Evolutionary conservation across 1,139 yeast genomes (phyloP).

Genomic region (Candida sp.): DNA sequence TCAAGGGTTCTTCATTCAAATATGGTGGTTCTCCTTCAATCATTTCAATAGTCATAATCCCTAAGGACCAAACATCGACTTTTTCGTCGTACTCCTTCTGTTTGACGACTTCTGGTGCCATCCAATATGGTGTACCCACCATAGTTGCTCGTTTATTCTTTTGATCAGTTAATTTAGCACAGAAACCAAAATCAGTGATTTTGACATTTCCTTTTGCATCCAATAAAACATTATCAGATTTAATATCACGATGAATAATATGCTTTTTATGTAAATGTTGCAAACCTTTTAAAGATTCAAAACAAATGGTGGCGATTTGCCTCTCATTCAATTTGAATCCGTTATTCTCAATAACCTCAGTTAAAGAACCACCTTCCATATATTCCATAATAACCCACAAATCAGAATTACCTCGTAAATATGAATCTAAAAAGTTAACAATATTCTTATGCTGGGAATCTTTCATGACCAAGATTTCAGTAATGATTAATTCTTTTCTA

Average conservation of each 20-base stretch:
- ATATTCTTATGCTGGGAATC: slow-evolving; percentile 47
- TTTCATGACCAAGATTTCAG: slow-evolving; percentile 48
- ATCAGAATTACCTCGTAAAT: slow-evolving; percentile 39
- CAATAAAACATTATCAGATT: slow-evolving; percentile 87
- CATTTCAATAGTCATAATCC: slow-evolving; percentile 99
- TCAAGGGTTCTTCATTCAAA: slow-evolving; percentile 84
- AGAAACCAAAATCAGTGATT: slow-evolving; percentile 96
- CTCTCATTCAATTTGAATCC: slow-evolving; percentile 61
- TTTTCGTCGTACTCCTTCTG: slow-evolving; percentile 96
- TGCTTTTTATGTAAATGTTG: slow-evolving; percentile 89
- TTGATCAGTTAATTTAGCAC: slow-evolving; percentile 93
- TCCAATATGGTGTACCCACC: slow-evolving; percentile 99
- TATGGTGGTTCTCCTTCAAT: slow-evolving; percentile 98
- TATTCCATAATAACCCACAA: slow-evolving; percentile 95
- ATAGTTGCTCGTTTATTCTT: slow-evolving; percentile 93
- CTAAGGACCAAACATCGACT: slow-evolving; percentile 97
- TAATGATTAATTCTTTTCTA: slow-evolving; percentile 82
- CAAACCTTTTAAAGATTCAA: slow-evolving; percentile 88
- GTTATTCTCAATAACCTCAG: slow-evolving; percentile 87
- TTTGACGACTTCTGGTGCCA: slow-evolving; percentile 99
- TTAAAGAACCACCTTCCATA: slow-evolving; percentile 78
- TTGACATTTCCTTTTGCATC: slow-evolving; percentile 88
- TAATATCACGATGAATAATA: slow-evolving; percentile 94
- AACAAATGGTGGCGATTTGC: slow-evolving; percentile 89
- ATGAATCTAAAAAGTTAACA: slow-evolving; percentile 46